phyloP scores from a whole-genome alignment of 2,329 filamentous ascomycete genomes.

The Pseudopyricularia cyperi region DNA sequence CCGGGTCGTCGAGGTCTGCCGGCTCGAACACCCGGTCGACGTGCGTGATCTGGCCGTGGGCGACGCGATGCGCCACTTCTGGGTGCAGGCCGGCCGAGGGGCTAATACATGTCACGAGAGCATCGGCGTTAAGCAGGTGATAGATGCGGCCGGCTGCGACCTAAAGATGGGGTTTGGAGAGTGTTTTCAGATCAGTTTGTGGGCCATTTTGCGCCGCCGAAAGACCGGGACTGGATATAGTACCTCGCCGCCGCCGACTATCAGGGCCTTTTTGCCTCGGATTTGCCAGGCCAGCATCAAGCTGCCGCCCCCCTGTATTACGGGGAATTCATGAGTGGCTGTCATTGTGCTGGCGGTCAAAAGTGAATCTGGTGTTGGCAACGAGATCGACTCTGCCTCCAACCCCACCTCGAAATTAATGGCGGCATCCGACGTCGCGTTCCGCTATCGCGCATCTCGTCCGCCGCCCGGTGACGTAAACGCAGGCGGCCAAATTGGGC shows the following conservation, averaged over 20 bases:
- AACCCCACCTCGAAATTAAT: neutral
- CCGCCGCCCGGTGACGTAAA: neutral
- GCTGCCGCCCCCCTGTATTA: conserved; percentile 81
- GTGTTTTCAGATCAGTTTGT: neutral
- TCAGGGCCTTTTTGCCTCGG: conserved; percentile 74
- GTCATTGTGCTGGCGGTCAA: neutral
- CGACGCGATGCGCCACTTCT: conserved; percentile 74
- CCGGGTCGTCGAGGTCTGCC: conserved; percentile 65
- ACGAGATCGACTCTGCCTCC: neutral
- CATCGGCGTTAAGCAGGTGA: conserved; percentile 89
- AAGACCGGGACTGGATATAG: conserved; percentile 13
- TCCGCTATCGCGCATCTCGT: neutral
- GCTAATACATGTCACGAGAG: conserved; percentile 73
- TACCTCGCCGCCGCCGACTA: conserved; percentile 92
- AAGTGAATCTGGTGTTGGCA: neutral
- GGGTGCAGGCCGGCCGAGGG: conserved; percentile 70
- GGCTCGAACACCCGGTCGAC: conserved; percentile 75
- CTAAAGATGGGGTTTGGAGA: conserved; percentile 30
- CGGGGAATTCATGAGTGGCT: conserved; percentile 42
- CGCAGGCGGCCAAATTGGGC: too few relatives aligned
- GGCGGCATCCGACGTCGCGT: neutral
- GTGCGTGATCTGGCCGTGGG: conserved; percentile 63
- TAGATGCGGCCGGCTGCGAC: conserved; percentile 91
- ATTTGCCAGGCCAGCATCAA: conserved; percentile 95
- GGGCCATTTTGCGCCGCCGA: neutral